Base-by-base conservation (phyloP, 192 early-diverging fungal genomes). In the Coemansia guatemalensis region DNA sequence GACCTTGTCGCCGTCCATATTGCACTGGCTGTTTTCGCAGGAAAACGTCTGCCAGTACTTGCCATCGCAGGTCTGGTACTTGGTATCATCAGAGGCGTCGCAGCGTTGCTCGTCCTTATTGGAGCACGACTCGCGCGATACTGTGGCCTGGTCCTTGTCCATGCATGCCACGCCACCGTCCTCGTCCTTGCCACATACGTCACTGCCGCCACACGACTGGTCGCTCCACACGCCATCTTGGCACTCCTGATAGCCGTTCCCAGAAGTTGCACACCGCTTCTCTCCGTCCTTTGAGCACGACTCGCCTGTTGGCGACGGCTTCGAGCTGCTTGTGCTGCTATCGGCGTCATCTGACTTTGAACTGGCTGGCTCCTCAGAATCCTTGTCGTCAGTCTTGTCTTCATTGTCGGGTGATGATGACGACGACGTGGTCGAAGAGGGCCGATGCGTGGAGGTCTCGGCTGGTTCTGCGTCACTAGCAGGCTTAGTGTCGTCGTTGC, bases 11-110 rank as follows among this genome's bases (percentile, higher is more conserved):
- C 54, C 54, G 35, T 57, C 53, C 21, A 73, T 62, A 18, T 47
- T 29, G 55, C 76, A 79, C 23, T 47, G 23, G 52, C 27, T 22
- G 0, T 48, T 32, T 50, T 59, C 65, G 48, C 78, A 81, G 1
- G 56, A 32, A 32, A 44, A 71, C 4, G 25, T 51, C 41, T 61
- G 65, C 78, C 78, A 81, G 26, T 56, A 17, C 33, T 47, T 62
- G 47, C 78, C 78, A 53, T 81, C 69, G 54, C 78, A 81, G 8
- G 30, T 24, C 65, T 73, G 71, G 78, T 81, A 81, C 54, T 68
- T 71, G 32, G 59, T 62, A 11, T 14, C 2, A 23, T 68, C 72
- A 0, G 54, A 20, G 0, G 72, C 29, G 3, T 60, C 62, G 62
- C 78, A 81, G 22, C 65, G 68, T 69, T 70, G 65, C 32, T 64